phyloP scores from a whole-genome alignment of 208 protist genomes.

The Trypanosoma cruzi region DNA sequence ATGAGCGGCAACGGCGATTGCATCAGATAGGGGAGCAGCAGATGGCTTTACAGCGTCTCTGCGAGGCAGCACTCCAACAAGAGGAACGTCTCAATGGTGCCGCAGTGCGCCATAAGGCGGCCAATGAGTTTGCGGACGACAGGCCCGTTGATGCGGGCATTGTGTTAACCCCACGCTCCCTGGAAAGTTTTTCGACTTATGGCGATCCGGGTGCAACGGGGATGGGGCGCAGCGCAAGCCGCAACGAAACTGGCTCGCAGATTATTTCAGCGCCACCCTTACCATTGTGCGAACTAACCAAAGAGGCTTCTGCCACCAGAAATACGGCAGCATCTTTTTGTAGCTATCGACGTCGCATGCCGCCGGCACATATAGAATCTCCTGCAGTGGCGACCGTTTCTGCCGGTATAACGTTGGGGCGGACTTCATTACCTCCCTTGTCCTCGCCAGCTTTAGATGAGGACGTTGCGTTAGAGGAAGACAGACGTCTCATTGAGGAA shows the following conservation, averaged over 20 bases:
- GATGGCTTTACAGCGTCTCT: constrained; percentile 53
- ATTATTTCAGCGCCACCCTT: not conserved
- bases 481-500: not conserved
- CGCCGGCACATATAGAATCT: not conserved
- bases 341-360: not conserved
- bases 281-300: not conserved
- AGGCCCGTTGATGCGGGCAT: constrained; percentile 13
- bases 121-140: not conserved
- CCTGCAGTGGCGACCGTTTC: not conserved
- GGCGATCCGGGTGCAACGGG: not conserved
- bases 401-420: not conserved
- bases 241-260: not conserved
- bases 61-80: constrained; percentile 57
- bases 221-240: constrained; percentile 9
- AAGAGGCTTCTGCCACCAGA: not conserved
- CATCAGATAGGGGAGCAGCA: constrained; percentile 62
- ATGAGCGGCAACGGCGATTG: constrained; percentile 37
- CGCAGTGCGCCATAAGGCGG: constrained; percentile 11
- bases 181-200: constrained; percentile 5
- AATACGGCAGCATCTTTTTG: not conserved
- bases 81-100: constrained; percentile 29
- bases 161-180: constrained; percentile 26
- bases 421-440: not conserved
- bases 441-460: constrained; percentile 9
- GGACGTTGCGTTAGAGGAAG: not conserved